Percentiles rank a stretch among this genome's conserved stretches.
phyloP scores from a whole-genome alignment of 108 stramenopile genomes.

The Parietichytrium sp. region DNA sequence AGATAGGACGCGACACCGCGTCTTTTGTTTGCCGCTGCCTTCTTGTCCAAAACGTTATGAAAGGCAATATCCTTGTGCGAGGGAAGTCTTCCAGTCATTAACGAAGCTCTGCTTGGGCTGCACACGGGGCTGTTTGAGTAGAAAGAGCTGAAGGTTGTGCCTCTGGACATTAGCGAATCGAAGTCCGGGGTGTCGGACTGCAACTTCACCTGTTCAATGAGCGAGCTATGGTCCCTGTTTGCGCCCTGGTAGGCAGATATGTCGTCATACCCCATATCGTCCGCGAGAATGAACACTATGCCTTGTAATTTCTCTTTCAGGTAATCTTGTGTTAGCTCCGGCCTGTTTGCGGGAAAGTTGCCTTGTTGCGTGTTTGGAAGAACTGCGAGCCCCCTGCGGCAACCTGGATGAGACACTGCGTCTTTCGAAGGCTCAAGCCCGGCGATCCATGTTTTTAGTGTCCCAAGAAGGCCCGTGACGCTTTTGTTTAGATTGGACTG shows the following conservation, averaged over 20 bases:
- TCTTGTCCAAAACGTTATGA: constrained; percentile 18
- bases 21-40: background rate
- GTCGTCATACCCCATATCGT: constrained; percentile 8
- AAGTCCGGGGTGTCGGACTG: background rate
- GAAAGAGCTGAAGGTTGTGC: background rate
- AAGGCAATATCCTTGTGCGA: background rate
- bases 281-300: constrained; percentile 17
- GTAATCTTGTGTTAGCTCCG: no score
- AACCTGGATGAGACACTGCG: background rate
- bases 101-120: background rate
- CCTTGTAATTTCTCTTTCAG: background rate
- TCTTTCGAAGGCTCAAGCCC: background rate
- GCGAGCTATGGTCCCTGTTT: background rate
- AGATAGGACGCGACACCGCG: constrained; percentile 1
- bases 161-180: background rate
- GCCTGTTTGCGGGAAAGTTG: no score
- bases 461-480: no score
- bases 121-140: background rate
- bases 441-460: no score
- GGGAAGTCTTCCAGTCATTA: background rate
- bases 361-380: background rate
- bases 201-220: background rate
- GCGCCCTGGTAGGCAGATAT: no score
- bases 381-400: background rate
- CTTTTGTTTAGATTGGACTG: background rate